These are phyloP conservation scores for Ustulina deusta DNA, from an alignment of 2,329 filamentous ascomycete genomes.

Conservation along the genomic window DNA sequence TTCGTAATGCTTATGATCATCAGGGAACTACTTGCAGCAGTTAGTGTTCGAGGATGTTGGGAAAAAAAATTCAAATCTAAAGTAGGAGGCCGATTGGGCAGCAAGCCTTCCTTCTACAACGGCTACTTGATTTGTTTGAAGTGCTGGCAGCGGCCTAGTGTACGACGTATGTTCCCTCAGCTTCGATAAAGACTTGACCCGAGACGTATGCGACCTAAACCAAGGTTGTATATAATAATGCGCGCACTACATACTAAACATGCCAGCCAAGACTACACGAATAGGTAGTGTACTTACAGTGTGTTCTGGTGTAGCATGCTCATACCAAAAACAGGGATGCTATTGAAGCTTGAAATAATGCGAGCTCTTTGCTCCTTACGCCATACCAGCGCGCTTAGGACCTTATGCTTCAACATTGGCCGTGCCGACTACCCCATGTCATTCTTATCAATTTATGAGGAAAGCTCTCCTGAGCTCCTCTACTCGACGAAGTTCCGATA, in stretches of 20 bases:
- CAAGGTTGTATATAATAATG: background rate
- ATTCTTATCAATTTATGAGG: background rate
- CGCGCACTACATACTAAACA: slow-evolving; percentile 3
- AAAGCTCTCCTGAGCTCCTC: too few relatives aligned
- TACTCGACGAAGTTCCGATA: slow-evolving; percentile 4
- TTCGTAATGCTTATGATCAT: slow-evolving; percentile 7
- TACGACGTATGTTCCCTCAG: background rate
- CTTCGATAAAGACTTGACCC: slow-evolving; percentile 4
- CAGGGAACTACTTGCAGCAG: slow-evolving; percentile 9
- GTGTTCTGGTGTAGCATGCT: background rate
- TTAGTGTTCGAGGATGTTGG: slow-evolving; percentile 19
- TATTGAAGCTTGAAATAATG: background rate
- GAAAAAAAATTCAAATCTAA: slow-evolving; percentile 26
- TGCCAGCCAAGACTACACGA: background rate
- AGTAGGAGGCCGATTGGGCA: slow-evolving; percentile 14
- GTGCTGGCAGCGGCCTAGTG: background rate
- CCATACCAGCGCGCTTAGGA: background rate
- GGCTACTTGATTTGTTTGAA: slow-evolving; percentile 15
- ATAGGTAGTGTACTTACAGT: background rate
- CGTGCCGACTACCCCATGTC: background rate
- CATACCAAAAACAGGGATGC: slow-evolving; percentile 7
- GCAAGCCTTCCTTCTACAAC: background rate
- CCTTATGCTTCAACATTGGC: background rate
- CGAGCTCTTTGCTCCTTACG: slow-evolving; percentile 3
- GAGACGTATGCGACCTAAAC: background rate